A percentile compares a stretch with the other conserved stretches of the same genome.
phyloP scores from a whole-genome alignment of 2,329 filamentous ascomycete species.

The Sclerotinia nivalis region DNA sequence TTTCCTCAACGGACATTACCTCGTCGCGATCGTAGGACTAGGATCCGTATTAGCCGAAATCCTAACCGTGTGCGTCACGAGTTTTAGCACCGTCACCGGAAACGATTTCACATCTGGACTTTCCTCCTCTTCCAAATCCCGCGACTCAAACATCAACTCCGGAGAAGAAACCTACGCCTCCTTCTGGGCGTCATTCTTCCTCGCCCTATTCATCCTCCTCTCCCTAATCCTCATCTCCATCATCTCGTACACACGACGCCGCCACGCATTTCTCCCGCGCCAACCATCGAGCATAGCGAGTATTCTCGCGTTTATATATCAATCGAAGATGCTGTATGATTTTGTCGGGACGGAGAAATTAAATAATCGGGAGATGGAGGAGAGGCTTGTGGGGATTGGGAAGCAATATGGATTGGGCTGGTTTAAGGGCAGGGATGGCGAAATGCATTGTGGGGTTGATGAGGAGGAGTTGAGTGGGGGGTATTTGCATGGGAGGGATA shows the following conservation, averaged over 20 bases:
- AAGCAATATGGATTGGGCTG: conserved; percentile 76
- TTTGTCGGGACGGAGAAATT: conserved; percentile 67
- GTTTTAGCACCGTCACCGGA: conserved; percentile 65
- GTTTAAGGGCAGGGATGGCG: conserved; percentile 72
- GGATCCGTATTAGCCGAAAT: conserved; percentile 73
- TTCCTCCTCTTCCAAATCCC: not conserved
- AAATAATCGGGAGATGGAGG: conserved; percentile 61
- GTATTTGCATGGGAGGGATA: conserved; percentile 58
- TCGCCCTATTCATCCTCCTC: conserved; percentile 62
- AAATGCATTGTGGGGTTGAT: conserved; percentile 75
- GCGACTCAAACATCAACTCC: conserved; percentile 39
- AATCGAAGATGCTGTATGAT: conserved; percentile 75
- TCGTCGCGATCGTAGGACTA: conserved; percentile 68
- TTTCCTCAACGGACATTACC: conserved; percentile 61
- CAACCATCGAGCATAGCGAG: conserved; percentile 72
- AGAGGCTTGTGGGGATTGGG: conserved; percentile 57
- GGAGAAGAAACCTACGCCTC: conserved; percentile 62
- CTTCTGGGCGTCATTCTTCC: conserved; percentile 64
- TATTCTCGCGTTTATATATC: conserved; percentile 75
- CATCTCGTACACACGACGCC: conserved; percentile 61
- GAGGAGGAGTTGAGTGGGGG: conserved; percentile 67
- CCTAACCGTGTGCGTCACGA: conserved; percentile 67
- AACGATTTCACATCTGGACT: conserved; percentile 52
- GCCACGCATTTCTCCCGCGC: conserved; percentile 71
- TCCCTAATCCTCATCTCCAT: conserved; percentile 58